These are phyloP conservation scores for Talaromyces sp. DNA, from an alignment of 2,329 filamentous ascomycete species.

Conservation along the genomic window DNA sequence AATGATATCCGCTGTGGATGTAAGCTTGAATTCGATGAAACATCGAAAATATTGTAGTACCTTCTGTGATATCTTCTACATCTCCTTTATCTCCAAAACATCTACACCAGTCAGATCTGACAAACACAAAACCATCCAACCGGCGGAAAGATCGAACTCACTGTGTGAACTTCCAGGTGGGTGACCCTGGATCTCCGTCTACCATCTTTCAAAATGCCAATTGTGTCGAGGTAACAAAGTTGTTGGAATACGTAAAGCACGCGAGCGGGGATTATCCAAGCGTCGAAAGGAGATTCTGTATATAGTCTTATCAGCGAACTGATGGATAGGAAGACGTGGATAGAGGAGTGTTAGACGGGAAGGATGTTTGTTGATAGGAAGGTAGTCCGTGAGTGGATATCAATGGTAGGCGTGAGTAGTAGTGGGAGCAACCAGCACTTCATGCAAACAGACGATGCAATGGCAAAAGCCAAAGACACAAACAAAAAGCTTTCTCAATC, in stretches of 20 bases:
- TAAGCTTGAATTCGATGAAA: neutral
- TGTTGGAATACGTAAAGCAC: constrained; percentile 18
- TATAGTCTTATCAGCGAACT: neutral
- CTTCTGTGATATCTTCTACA: constrained; percentile 98
- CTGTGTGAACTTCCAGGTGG: constrained; percentile 99
- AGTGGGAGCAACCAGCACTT: neutral
- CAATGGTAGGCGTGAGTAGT: neutral
- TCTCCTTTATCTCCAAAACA: constrained; percentile 99
- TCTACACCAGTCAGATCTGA: constrained; percentile 48
- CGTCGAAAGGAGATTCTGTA: neutral
- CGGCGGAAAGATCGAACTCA: constrained; percentile 49
- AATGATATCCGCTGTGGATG: constrained; percentile 46
- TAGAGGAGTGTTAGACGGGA: neutral
- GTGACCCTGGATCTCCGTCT: constrained; percentile 88
- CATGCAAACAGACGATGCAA: neutral
- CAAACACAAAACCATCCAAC: too few relatives aligned
- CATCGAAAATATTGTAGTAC: constrained; percentile 45
- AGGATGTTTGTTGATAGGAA: neutral
- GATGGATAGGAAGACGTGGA: neutral
- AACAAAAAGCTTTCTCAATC: neutral
- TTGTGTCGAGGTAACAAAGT: constrained; percentile 27
- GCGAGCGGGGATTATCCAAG: constrained; percentile 7
- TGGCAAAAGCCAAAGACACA: neutral
- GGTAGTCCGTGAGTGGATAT: neutral
- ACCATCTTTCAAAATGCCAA: constrained; percentile 69